phyloP scores from a whole-genome alignment of 805 yeast species.

The Blastobotrys muscicola region DNA sequence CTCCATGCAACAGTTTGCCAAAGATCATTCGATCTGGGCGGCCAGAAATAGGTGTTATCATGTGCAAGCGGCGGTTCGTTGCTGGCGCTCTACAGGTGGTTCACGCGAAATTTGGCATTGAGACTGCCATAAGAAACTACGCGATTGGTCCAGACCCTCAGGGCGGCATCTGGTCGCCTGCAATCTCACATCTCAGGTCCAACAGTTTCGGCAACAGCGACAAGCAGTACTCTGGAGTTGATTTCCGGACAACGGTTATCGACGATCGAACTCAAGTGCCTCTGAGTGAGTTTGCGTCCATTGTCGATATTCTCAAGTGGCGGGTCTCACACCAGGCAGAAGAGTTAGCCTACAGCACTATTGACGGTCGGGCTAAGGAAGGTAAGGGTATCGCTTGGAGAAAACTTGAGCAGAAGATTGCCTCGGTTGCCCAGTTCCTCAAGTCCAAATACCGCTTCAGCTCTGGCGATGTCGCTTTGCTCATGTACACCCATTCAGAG shows the following conservation, averaged over 20 bases:
- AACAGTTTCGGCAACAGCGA: conserved; percentile 54
- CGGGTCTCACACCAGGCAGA: conserved; percentile 69
- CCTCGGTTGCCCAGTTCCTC: conserved; percentile 64
- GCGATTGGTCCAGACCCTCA: conserved; percentile 66
- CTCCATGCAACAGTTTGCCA: conserved; percentile 74
- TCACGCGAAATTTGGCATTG: conserved; percentile 69
- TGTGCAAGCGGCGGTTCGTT: conserved; percentile 64
- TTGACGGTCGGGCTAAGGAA: conserved; percentile 36
- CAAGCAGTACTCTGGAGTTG: conserved; percentile 73
- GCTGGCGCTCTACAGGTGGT: conserved; percentile 74
- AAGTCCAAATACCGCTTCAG: conserved; percentile 53
- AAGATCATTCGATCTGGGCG: conserved; percentile 79
- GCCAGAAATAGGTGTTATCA: conserved; percentile 84
- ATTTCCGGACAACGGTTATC: conserved; percentile 59
- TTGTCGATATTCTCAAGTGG: conserved; percentile 69
- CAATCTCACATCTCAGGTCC: conserved; percentile 56
- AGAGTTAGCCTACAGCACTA: conserved; percentile 55
- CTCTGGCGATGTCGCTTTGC: conserved; percentile 63
- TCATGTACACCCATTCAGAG: conserved; percentile 81
- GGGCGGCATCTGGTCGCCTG: conserved; percentile 82
- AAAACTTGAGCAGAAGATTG: conserved; percentile 65
- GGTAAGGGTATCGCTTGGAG: conserved; percentile 63
- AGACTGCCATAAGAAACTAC: conserved; percentile 51
- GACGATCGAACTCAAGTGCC: conserved; percentile 75
- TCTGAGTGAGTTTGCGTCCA: conserved; percentile 58